Evolutionary conservation across 1,284 basidiomycete species (phyloP).

Genomic region (Fomitopsis schrenkii): DNA sequence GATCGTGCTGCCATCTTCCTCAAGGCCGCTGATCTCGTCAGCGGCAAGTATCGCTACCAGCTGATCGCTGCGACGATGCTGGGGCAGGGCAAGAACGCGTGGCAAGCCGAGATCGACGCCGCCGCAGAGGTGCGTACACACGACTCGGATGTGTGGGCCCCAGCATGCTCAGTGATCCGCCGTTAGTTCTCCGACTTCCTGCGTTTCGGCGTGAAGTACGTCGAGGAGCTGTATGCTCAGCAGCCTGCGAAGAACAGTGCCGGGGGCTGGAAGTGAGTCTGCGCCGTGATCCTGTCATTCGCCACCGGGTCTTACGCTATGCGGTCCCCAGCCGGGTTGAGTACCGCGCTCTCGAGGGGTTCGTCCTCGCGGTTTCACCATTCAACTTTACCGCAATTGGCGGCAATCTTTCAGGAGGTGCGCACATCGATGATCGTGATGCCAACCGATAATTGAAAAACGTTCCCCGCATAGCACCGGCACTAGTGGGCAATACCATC

Average conservation of each 20-base stretch:
- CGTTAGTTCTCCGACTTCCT: slow-evolving; percentile 87
- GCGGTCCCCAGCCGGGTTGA: slow-evolving; percentile 72
- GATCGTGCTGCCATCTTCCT: slow-evolving; percentile 98
- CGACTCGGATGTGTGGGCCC: not conserved
- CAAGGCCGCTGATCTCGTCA: slow-evolving; percentile 92
- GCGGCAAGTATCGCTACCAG: slow-evolving; percentile 92
- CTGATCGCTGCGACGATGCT: slow-evolving; percentile 97
- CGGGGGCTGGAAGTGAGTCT: slow-evolving; percentile 90
- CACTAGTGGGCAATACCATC: slow-evolving; percentile 91
- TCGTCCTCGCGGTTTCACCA: slow-evolving; percentile 95
- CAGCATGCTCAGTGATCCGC: not conserved
- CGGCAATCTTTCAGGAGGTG: slow-evolving; percentile 82
- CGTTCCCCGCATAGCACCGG: slow-evolving; percentile 57
- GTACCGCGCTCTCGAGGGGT: slow-evolving; percentile 95
- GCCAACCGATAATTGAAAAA: slow-evolving; percentile 1
- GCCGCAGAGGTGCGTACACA: slow-evolving; percentile 79
- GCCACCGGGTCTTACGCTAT: not conserved
- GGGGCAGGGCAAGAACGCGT: slow-evolving; percentile 98
- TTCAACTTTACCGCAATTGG: slow-evolving; percentile 99
- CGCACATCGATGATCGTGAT: slow-evolving; percentile 17
- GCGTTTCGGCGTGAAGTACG: slow-evolving; percentile 95
- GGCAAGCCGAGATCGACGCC: slow-evolving; percentile 99
- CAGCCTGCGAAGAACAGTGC: slow-evolving; percentile 87
- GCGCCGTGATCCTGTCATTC: not conserved
- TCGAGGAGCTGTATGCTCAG: slow-evolving; percentile 90